These are phyloP conservation scores for Pichia sp. DNA, from an alignment of 1,139 yeast genomes.

Conservation along the genomic window DNA sequence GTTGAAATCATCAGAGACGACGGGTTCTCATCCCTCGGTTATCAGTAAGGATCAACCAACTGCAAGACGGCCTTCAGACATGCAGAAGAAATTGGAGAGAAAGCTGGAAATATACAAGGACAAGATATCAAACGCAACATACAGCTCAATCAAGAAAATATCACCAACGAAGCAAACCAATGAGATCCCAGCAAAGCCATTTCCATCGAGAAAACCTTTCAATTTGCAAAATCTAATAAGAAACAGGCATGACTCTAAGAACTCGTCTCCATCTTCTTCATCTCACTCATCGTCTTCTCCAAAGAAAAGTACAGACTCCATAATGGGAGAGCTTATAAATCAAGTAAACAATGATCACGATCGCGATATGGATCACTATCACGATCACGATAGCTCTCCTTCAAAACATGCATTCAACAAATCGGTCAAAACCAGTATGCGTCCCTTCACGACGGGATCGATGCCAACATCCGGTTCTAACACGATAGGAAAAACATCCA, in stretches of 20 bases:
- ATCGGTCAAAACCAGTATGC: neutral
- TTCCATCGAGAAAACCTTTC: too few species aligned
- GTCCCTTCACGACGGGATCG: slow-evolving; percentile 8
- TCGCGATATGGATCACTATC: neutral
- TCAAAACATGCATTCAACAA: slow-evolving; percentile 10
- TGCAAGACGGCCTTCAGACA: slow-evolving; percentile 5
- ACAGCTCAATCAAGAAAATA: slow-evolving; percentile 7
- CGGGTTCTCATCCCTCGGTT: neutral
- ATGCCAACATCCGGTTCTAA: neutral
- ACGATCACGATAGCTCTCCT: slow-evolving; percentile 18
- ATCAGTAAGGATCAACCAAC: neutral
- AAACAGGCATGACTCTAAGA: too few species aligned
- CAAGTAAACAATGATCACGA: neutral
- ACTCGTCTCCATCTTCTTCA: too few species aligned
- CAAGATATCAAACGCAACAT: slow-evolving; percentile 6
- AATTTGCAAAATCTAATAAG: too few species aligned
- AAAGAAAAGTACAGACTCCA: too few species aligned
- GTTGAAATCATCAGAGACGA: neutral
- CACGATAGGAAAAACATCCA: too few species aligned
- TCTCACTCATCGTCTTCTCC: too few species aligned
- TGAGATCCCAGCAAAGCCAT: too few species aligned
- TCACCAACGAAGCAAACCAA: slow-evolving; percentile 5
- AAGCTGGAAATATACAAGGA: slow-evolving; percentile 10
- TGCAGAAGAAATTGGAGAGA: slow-evolving; percentile 11
- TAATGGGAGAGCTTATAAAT: too few species aligned